Percentiles rank a stretch among this genome's conserved stretches.
These are phyloP conservation scores for Komagataella phaffii DNA, from an alignment of 805 yeast genomes.

Conservation along the genomic window DNA sequence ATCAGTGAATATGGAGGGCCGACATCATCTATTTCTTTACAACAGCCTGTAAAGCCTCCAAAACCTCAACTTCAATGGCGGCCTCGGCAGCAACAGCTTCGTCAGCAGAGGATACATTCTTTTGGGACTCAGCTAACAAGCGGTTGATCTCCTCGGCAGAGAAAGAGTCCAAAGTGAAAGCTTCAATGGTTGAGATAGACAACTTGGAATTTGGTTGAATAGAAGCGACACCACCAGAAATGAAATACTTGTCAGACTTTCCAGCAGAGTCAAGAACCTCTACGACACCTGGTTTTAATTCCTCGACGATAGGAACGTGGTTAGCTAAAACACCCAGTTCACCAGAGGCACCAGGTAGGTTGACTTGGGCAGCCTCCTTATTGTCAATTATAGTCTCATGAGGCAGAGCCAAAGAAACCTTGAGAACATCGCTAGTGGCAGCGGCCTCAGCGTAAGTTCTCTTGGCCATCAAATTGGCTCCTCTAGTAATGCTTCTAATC, in stretches of 20 bases:
- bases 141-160: conserved; percentile 67
- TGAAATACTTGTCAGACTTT: conserved; percentile 58
- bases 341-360: conserved; percentile 91
- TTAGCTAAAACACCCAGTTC: conserved; percentile 94
- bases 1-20: not conserved
- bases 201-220: conserved; percentile 90
- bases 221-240: conserved; percentile 93
- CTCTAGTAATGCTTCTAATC: conserved; percentile 46
- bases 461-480: conserved; percentile 41
- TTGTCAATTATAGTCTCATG: conserved; percentile 24
- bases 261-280: conserved; percentile 73
- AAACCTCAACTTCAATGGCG: conserved; percentile 86
- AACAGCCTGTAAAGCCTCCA: conserved; percentile 82
- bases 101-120: conserved; percentile 73
- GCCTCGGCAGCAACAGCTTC: conserved; percentile 91
- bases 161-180: conserved; percentile 81
- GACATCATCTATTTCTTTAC: conserved; percentile 36
- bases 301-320: conserved; percentile 96
- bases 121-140: conserved; percentile 86
- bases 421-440: conserved; percentile 56
- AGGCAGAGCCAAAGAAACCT: conserved; percentile 84
- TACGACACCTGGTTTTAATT: conserved; percentile 89
- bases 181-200: conserved; percentile 89
- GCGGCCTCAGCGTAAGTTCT: conserved; percentile 88
- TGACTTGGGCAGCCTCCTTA: conserved; percentile 51